phyloP scores from a whole-genome alignment of 176 grass and related monocot genomes.

The Carex scoparia region DNA sequence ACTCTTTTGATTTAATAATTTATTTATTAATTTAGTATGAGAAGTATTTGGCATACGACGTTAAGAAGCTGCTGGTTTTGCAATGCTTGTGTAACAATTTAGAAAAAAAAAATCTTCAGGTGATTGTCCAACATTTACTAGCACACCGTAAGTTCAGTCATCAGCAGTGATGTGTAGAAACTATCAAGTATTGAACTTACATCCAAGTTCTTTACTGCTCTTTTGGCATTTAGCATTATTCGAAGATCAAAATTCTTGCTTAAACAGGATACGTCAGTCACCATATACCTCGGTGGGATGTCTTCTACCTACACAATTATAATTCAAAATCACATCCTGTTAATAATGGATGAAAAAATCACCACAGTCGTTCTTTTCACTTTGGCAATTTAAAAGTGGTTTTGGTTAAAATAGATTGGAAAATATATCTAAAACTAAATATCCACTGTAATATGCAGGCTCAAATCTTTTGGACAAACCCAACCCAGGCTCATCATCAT shows the following conservation, averaged over 20 bases:
- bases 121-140: not conserved
- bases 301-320: constrained; percentile 48
- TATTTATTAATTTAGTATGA: not conserved
- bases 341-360: not conserved
- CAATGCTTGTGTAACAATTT: not conserved
- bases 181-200: constrained; percentile 32
- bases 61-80: not conserved
- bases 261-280: constrained; percentile 71
- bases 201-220: constrained; percentile 40
- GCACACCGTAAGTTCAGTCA: not conserved
- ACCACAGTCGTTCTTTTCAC: not conserved
- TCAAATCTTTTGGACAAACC: not conserved
- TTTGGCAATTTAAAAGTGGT: not conserved
- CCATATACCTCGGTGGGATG: constrained; percentile 52
- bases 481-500: not conserved
- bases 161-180: not conserved
- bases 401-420: not conserved
- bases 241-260: constrained; percentile 59
- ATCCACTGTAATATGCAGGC: not conserved
- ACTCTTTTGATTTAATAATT: not conserved
- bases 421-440: constrained; percentile 14
- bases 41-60: not conserved
- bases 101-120: not conserved
- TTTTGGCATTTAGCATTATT: constrained; percentile 59
- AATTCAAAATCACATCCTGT: not conserved